Conservation (phyloP, 257 asterid species). For the Pogostemon cablin region DNA sequence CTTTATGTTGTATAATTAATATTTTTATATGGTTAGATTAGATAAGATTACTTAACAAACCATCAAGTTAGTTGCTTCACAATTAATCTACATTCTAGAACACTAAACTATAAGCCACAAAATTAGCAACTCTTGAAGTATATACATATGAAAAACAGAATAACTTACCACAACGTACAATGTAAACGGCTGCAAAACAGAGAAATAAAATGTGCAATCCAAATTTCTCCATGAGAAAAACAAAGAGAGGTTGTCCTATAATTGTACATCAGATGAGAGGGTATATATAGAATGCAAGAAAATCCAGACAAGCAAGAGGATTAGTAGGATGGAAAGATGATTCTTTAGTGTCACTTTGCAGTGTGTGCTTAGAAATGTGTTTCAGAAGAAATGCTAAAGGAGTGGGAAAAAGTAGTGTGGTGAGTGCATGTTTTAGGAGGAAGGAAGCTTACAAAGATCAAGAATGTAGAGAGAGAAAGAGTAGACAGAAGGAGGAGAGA, state of each 20-base stretch:
- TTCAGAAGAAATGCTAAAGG: constrained; percentile 55
- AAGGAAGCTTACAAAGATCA: constrained; percentile 23
- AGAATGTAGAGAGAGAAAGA: constrained; percentile 5
- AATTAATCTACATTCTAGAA: background rate
- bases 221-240: constrained; percentile 39
- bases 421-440: constrained; percentile 17
- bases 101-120: background rate
- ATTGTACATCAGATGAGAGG: constrained; percentile 22
- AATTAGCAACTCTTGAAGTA: too few species aligned
- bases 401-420: constrained; percentile 30
- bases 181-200: constrained; percentile 42
- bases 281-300: constrained; percentile 15
- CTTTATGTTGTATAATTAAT: too few species aligned
- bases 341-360: constrained; percentile 49
- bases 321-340: constrained; percentile 38
- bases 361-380: constrained; percentile 45
- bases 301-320: background rate
- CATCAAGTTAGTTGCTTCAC: background rate
- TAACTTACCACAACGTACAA: constrained; percentile 49
- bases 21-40: background rate
- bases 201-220: constrained; percentile 38
- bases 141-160: background rate
- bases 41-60: background rate
- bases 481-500: background rate
- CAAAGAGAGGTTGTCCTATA: background rate